These are phyloP conservation scores for Citrullus amarus DNA, from an alignment of 306 rosid species.

Conservation along the genomic window DNA sequence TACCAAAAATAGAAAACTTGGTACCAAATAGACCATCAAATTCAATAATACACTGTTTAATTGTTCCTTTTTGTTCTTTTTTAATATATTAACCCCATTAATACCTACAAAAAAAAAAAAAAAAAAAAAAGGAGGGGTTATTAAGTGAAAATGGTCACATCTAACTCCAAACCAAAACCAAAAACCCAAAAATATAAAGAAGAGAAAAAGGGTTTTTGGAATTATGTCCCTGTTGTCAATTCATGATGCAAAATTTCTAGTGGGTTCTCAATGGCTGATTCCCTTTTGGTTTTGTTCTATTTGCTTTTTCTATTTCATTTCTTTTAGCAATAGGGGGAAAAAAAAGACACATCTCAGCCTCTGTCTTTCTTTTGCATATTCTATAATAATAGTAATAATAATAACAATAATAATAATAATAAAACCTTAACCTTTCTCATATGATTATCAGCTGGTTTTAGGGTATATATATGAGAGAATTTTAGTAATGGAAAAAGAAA, in stretches of 20 bases:
- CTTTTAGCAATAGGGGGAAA: not conserved
- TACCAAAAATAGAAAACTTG: not conserved
- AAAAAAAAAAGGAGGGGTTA: not conserved
- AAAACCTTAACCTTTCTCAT: not conserved
- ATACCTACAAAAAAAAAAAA: not conserved
- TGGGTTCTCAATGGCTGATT: not conserved
- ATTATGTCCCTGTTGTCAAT: not conserved
- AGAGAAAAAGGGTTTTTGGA: not conserved
- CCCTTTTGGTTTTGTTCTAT: constrained; percentile 10
- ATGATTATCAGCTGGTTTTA: too few relatives aligned
- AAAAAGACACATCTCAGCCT: not conserved
- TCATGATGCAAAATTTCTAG: not conserved
- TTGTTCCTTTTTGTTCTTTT: too few relatives aligned
- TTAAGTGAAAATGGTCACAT: not conserved
- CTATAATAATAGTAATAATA: not conserved
- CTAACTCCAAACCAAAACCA: not conserved
- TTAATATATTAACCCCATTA: not conserved
- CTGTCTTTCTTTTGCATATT: not conserved
- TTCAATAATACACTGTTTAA: too few relatives aligned
- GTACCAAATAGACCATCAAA: not conserved
- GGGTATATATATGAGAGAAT: not conserved
- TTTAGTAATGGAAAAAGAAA: not conserved
- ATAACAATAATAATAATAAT: not conserved
- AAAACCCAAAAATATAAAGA: not conserved
- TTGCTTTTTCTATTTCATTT: constrained; percentile 5